These are phyloP conservation scores for Penicillium brevicompactum DNA, from an alignment of 2,329 filamentous ascomycete genomes.

Conservation along the genomic window DNA sequence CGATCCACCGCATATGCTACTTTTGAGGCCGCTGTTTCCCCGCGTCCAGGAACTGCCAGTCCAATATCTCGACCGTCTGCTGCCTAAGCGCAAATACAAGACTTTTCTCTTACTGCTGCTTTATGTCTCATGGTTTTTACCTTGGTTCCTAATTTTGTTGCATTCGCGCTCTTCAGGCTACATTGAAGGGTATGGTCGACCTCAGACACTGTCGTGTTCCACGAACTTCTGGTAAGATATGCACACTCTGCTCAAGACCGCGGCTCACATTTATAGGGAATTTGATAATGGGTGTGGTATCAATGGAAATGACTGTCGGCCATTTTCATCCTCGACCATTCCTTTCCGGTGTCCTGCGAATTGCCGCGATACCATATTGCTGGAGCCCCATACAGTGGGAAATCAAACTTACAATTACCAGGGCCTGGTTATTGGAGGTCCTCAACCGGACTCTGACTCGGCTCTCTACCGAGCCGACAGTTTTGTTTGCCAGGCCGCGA, in stretches of 20 bases:
- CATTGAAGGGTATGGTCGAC: slow-evolving; percentile 52
- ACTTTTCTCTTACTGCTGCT: slow-evolving; percentile 44
- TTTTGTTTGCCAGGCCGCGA: slow-evolving; percentile 81
- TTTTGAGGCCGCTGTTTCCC: slow-evolving; percentile 51
- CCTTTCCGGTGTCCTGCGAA: slow-evolving; percentile 61
- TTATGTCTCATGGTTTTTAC: slow-evolving; percentile 51
- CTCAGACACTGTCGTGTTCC: slow-evolving; percentile 48
- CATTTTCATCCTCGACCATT: slow-evolving; percentile 54
- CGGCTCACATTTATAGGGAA: slow-evolving; percentile 31
- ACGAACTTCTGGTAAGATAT: slow-evolving; percentile 47
- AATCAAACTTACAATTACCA: slow-evolving; percentile 55
- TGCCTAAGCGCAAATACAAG: slow-evolving; percentile 51
- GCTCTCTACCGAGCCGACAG: slow-evolving; percentile 85
- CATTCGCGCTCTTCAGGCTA: slow-evolving; percentile 50
- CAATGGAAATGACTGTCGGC: slow-evolving; percentile 58
- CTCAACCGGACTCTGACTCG: slow-evolving; percentile 36
- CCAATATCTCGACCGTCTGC: slow-evolving; percentile 45
- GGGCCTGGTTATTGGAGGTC: slow-evolving; percentile 55
- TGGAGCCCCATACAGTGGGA: slow-evolving; percentile 56
- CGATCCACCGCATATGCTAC: slow-evolving; percentile 47
- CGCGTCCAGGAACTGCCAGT: slow-evolving; percentile 50
- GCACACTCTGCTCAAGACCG: neutral
- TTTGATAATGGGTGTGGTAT: slow-evolving; percentile 53
- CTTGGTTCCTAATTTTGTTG: slow-evolving; percentile 49
- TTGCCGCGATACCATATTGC: slow-evolving; percentile 50